Evolutionary conservation across 495 filamentous ascomycete species (phyloP).

Genomic region (Durotheca rogersii): DNA sequence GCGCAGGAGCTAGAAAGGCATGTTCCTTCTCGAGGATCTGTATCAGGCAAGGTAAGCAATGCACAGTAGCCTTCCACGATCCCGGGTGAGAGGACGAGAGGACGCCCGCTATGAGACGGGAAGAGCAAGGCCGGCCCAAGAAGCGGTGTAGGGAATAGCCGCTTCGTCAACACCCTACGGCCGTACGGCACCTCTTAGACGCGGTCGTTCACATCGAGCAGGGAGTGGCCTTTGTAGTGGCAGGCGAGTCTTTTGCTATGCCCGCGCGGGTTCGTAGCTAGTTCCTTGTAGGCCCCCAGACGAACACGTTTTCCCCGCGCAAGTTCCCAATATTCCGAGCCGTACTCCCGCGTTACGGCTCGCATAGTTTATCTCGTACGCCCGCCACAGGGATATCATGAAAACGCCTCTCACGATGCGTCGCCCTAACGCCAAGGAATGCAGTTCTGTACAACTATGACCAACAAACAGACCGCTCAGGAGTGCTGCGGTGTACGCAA

Average conservation of each 20-base stretch:
- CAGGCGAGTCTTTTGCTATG: conserved; percentile 1
- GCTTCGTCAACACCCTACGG: conserved; percentile 2
- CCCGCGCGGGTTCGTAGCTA: conserved; percentile 4
- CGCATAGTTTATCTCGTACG: too few species aligned
- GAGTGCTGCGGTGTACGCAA: conserved; percentile 1
- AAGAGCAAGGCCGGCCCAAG: background rate
- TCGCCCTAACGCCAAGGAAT: conserved; percentile 35
- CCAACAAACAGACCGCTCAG: conserved; percentile 4
- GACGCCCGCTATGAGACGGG: too few species aligned
- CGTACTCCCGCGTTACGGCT: too few species aligned
- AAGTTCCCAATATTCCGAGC: too few species aligned
- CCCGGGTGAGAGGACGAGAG: conserved; percentile 1
- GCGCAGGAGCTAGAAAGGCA: too few species aligned
- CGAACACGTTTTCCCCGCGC: conserved; percentile 1
- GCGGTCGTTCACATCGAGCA: conserved; percentile 13
- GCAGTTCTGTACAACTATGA: conserved; percentile 22
- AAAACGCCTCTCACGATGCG: conserved; percentile 26
- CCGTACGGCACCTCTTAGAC: conserved; percentile 3
- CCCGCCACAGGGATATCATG: too few species aligned
- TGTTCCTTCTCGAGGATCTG: background rate
- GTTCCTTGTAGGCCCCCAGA: conserved; percentile 3
- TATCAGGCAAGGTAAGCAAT: background rate
- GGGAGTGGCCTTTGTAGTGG: conserved; percentile 1
- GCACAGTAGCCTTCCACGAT: background rate
- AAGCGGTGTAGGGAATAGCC: conserved; percentile 5